Evolutionary conservation across 2,329 filamentous ascomycete genomes (phyloP), one percentile per base, ranked within the genome.

Genomic region (Hirsutella minnesotensis): DNA sequence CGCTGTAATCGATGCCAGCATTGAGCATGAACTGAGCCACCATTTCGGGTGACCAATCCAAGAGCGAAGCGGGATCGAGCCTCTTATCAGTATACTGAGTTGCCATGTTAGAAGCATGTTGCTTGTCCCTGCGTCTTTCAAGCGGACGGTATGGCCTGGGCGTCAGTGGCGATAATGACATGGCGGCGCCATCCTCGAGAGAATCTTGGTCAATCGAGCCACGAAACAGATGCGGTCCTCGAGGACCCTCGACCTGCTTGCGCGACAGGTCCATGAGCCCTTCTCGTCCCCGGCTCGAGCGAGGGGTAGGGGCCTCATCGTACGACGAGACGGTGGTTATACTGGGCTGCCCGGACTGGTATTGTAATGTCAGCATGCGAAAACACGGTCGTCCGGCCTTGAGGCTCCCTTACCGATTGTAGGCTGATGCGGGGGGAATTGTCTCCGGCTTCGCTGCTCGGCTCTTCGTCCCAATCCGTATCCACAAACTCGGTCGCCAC

Each of bases 11-110:
- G 57, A 94, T 80, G 52, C 86, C 87, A 37, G 81, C 77, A 59
- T 86, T 78, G 55, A 81, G 76, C 87, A 95, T 92, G 77, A 86
- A 92, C 56, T 85, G 79, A 43, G 84, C 83, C 36, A 92, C 85
- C 64, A 87, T 81, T 56, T 80, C 74, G 3, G 85, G 81, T 13
- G 77, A 74, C 86, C 84, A 92, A 37, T 68, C 66, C 15, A 73
- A 69, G 46, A 90, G 71, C 40, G 73, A 69, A 20, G 66, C 62
- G 27, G 73, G 67, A 51, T 83, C 74, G 29, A 85, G 68, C 46
- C 78, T 68, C 45, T 68, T 68, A 46, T 69, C 61, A 3, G 71
- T 73, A 55, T 72, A 81, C 49, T 67, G 72, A 46, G 79, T 75
- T 15, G 74, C 40, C 62, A 64, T 36, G 65, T 68, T 49, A 60